Percentiles rank a stretch among this genome's conserved stretches.
Conservation (phyloP, 2,329 filamentous ascomycete genomes). For the Chrysosporium queenslandicum region DNA sequence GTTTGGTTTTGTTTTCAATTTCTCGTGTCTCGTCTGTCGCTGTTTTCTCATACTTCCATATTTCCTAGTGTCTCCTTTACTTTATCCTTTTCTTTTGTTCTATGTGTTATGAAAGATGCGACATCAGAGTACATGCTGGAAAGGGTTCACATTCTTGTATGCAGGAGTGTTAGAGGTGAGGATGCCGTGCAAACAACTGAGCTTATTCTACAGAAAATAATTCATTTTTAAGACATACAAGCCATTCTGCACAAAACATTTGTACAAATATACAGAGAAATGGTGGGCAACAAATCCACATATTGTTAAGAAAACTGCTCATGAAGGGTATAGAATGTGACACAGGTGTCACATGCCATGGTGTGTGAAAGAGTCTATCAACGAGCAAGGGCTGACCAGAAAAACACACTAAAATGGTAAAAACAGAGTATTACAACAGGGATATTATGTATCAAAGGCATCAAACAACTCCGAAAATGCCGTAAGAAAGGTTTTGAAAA, state of each 20-base stretch:
- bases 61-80: conserved; percentile 15
- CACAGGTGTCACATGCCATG: too few relatives aligned
- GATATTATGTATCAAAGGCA: background rate
- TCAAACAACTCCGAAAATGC: background rate
- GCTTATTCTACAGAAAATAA: background rate
- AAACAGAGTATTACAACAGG: background rate
- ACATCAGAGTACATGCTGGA: background rate
- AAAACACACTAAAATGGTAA: background rate
- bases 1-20: conserved; percentile 20
- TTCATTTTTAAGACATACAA: too few relatives aligned
- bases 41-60: conserved; percentile 17
- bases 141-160: background rate
- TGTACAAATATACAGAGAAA: too few relatives aligned
- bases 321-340: too few relatives aligned
- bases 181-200: too few relatives aligned
- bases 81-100: background rate
- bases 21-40: conserved; percentile 21
- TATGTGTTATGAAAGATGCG: conserved; percentile 8
- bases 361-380: background rate
- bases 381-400: background rate
- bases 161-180: background rate
- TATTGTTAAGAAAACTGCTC: too few relatives aligned
- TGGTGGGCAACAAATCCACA: too few relatives aligned
- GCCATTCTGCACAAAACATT: too few relatives aligned
- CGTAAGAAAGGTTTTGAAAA: background rate